These are phyloP conservation scores for Mycosarcoma maydis DNA, from an alignment of 1,284 basidiomycete genomes.

Conservation along the genomic window DNA sequence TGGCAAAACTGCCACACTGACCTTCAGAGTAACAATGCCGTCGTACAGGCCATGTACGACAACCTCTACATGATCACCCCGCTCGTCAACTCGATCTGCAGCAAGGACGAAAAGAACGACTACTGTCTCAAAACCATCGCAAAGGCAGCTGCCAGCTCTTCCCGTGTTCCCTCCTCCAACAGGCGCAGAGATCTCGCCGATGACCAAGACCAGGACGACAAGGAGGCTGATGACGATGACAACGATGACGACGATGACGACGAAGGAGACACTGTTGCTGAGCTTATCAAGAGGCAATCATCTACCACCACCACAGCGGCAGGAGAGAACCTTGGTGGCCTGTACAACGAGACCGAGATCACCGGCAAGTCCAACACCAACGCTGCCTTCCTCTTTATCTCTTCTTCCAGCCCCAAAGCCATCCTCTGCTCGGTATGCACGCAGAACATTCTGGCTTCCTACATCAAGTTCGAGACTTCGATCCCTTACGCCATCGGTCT, in stretches of 20 bases:
- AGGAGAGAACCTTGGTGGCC: slow-evolving; percentile 10
- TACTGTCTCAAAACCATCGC: slow-evolving; percentile 55
- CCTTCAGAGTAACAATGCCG: slow-evolving; percentile 37
- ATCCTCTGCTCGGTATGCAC: slow-evolving; percentile 60
- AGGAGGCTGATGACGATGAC: slow-evolving; percentile 8
- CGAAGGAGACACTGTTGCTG: slow-evolving; percentile 11
- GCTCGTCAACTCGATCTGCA: slow-evolving; percentile 56
- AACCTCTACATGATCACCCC: slow-evolving; percentile 61
- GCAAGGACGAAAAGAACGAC: slow-evolving; percentile 43
- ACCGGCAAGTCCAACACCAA: slow-evolving; percentile 37
- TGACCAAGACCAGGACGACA: slow-evolving; percentile 7
- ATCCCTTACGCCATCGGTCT: slow-evolving; percentile 62
- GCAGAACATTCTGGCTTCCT: slow-evolving; percentile 52
- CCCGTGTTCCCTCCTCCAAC: slow-evolving; percentile 6
- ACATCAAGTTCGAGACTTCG: slow-evolving; percentile 61
- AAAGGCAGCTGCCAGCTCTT: slow-evolving; percentile 34
- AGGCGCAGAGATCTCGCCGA: slow-evolving; percentile 10
- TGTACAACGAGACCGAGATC: slow-evolving; percentile 23
- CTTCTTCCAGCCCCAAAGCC: slow-evolving; percentile 36
- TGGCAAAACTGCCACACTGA: slow-evolving; percentile 52
- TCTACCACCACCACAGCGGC: slow-evolving; percentile 2
- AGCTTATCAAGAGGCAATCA: slow-evolving; percentile 28
- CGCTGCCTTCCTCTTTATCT: slow-evolving; percentile 61
- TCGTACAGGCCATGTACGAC: slow-evolving; percentile 54
- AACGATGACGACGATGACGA: slow-evolving; percentile 10